Evolutionary conservation across 306 rosid genomes (phyloP).

Genomic region (Cicer yamashitae): DNA sequence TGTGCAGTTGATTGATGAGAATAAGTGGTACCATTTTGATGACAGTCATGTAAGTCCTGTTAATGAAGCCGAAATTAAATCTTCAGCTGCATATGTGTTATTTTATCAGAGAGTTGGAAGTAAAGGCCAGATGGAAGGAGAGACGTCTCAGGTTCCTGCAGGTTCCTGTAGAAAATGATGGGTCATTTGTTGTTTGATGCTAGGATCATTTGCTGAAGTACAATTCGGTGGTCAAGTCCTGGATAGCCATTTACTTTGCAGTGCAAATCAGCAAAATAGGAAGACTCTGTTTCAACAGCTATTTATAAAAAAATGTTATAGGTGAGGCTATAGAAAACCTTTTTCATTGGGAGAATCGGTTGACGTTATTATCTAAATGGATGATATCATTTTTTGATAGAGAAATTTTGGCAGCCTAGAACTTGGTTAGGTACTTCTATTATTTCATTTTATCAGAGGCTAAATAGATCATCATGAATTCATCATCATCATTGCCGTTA

Average conservation of each 20-base stretch:
- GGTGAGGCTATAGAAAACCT: conserved; percentile 42
- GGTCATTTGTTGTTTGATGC: conserved; percentile 33
- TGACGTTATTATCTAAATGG: conserved; percentile 33
- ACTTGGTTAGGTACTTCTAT: conserved; percentile 38
- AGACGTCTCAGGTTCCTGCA: conserved; percentile 52
- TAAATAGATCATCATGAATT: conserved; percentile 29
- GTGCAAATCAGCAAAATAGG: conserved; percentile 36
- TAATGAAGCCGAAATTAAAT: conserved; percentile 75
- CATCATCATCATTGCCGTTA: conserved; percentile 30
- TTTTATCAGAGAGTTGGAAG: conserved; percentile 83
- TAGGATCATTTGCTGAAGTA: conserved; percentile 43
- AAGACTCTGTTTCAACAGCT: conserved; percentile 37
- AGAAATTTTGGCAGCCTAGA: conserved; percentile 51
- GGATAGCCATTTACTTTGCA: conserved; percentile 40
- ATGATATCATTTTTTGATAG: conserved; percentile 37
- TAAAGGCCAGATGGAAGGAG: conserved; percentile 48
- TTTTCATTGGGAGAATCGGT: conserved; percentile 35
- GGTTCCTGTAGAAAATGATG: conserved; percentile 44
- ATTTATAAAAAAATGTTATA: conserved; percentile 31
- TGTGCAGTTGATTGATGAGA: conserved; percentile 87
- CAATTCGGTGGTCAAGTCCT: conserved; percentile 41
- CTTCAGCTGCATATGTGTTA: conserved; percentile 89
- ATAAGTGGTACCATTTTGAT: conserved; percentile 95
- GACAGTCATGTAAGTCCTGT: conserved; percentile 82
- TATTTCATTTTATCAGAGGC: conserved; percentile 42